A percentile compares a stretch with the other conserved stretches of the same genome.
phyloP scores from a whole-genome alignment of 176 grass and related monocot genomes.

The Urochloa ruziziensis region DNA sequence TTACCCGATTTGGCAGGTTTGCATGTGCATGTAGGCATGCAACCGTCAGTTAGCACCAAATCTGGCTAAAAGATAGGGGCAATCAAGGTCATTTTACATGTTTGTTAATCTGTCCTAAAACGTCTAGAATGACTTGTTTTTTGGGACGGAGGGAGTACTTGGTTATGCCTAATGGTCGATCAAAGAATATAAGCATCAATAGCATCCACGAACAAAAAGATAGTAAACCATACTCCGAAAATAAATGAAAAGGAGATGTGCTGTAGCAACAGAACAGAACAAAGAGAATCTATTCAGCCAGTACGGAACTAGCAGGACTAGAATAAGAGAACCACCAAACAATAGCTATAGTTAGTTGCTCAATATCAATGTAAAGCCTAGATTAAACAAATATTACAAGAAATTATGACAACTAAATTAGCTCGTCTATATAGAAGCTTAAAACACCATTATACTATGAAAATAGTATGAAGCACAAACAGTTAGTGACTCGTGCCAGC shows the following conservation, averaged over 20 bases:
- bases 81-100: too few relatives aligned
- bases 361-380: neutral
- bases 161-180: neutral
- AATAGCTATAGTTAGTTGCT: neutral
- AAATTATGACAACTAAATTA: neutral
- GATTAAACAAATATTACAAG: neutral
- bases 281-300: neutral
- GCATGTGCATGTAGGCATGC: too few relatives aligned
- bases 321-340: neutral
- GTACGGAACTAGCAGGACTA: neutral
- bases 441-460: neutral
- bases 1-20: too few relatives aligned
- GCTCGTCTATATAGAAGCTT: neutral
- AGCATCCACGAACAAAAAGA: neutral
- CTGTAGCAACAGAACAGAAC: neutral
- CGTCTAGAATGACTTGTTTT: too few relatives aligned
- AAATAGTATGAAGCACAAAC: neutral
- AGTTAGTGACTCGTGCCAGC: neutral
- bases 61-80: too few relatives aligned
- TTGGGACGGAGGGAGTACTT: too few relatives aligned
- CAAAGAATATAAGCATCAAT: neutral
- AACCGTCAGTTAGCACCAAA: too few relatives aligned
- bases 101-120: too few relatives aligned
- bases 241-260: constrained; percentile 4
- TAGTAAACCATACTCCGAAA: neutral